Base-by-base conservation (phyloP, 1,284 basidiomycete species). In the Anthracocystis panici-leucophaei region DNA sequence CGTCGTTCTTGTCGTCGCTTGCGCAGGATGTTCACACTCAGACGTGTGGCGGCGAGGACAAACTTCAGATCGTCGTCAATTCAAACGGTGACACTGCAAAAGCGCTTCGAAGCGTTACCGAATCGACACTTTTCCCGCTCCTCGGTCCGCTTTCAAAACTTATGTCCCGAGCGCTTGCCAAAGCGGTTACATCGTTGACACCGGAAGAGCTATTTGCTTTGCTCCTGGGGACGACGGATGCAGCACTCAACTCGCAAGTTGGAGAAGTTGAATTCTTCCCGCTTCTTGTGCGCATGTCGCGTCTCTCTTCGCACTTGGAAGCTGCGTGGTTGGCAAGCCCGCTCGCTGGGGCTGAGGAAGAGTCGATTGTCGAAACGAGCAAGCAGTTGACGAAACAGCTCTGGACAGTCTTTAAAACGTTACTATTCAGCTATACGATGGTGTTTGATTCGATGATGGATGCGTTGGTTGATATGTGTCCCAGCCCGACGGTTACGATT, bases 361-460 rank as follows among this genome's bases (percentile, higher is more conserved):
- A 65, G 9, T 51, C 61, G 27, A 79, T 79, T 38, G 65, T 45
- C 44, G 74, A 76, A 8, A 21, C 58, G 11, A 65, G 61, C 58
- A 33, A 53, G 20, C 42, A 56, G 35, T 55, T 68, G 49, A 77
- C 79, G 16, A 74, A 65, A 35, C 58, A 75, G 41, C 57, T 83
- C 2, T 84, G 83, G 83, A 74, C 71, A 4, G 56, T 72, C 2
- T 80, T 83, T 73, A 84, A 84, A 61, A 77, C 80, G 11, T 49
- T 78, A 1, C 66, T 84, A 3, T 84, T 84, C 71, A 75, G 77
- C 44, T 77, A 72, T 54, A 83, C 82, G 10, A 79, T 83, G 80
- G 64, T 79, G n/a, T 79, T 83, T 16, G 83, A 84, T 50, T 75
- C 82, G 29, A 78, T 84, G 54, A 68, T 82, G 29, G 76, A 82